Conservation (phyloP, 2,329 filamentous ascomycete species). For the Aspergillus piperis region DNA sequence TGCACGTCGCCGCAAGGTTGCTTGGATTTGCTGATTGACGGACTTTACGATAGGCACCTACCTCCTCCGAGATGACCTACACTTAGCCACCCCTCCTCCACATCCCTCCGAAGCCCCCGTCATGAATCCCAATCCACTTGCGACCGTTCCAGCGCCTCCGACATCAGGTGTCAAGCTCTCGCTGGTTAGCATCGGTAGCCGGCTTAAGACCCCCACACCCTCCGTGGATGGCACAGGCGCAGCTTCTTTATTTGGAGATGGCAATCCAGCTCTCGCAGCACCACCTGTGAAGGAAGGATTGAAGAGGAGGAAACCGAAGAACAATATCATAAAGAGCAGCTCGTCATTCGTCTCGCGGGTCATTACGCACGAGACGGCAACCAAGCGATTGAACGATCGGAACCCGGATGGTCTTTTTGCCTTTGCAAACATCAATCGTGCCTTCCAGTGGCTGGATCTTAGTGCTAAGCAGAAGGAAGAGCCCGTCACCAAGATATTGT, state of each 20-base stretch:
- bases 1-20: neutral
- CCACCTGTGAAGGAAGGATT: conserved; percentile 64
- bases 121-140: conserved; percentile 85
- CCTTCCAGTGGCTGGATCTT: conserved; percentile 94
- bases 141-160: conserved; percentile 80
- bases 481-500: conserved; percentile 91
- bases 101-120: conserved; percentile 91
- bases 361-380: conserved; percentile 80
- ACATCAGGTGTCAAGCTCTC: conserved; percentile 83
- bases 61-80: conserved; percentile 83
- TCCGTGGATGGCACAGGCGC: conserved; percentile 49
- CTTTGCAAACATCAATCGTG: conserved; percentile 93
- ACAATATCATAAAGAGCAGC: conserved; percentile 97
- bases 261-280: conserved; percentile 71
- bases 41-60: conserved; percentile 70
- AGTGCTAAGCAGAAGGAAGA: conserved; percentile 72
- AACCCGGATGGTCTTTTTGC: conserved; percentile 78
- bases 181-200: conserved; percentile 69
- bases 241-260: conserved; percentile 76
- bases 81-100: conserved; percentile 88
- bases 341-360: conserved; percentile 98
- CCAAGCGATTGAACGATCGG: conserved; percentile 77
- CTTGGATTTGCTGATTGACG: conserved; percentile 14
- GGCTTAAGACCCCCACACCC: conserved; percentile 49
- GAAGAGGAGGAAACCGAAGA: conserved; percentile 92